Evolutionary conservation across 2,329 filamentous ascomycete genomes (phyloP).

Genomic region (Botrytis porri): DNA sequence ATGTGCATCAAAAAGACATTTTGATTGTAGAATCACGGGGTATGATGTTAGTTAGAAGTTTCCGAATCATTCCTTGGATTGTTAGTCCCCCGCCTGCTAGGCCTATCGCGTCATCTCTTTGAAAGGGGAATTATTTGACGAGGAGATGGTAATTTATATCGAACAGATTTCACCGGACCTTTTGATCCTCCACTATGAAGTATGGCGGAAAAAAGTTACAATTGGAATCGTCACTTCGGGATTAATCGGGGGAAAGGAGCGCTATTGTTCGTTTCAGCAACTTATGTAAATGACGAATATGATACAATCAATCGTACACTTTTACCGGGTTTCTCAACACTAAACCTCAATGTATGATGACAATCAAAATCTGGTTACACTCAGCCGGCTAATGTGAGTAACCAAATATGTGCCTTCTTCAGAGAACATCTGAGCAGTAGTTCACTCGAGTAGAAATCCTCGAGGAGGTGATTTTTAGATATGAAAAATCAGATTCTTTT

Average conservation of each 20-base stretch:
- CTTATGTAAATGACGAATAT: background rate
- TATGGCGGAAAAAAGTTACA: background rate
- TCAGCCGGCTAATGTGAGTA: background rate
- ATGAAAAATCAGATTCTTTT: no score
- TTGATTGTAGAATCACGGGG: background rate
- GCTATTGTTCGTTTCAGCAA: background rate
- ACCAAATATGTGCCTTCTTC: background rate
- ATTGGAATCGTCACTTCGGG: background rate
- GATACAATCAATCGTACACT: background rate
- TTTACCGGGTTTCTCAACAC: background rate
- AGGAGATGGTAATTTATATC: background rate
- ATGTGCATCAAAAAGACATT: background rate
- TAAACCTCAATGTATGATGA: background rate
- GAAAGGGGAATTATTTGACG: background rate
- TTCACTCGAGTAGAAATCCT: no score
- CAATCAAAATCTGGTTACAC: background rate
- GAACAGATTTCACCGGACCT: background rate
- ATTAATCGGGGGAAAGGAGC: no score
- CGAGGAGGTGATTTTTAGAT: no score
- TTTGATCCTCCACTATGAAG: background rate
- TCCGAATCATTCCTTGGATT: background rate
- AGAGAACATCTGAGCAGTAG: background rate
- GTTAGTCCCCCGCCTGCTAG: background rate
- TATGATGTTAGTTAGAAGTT: background rate
- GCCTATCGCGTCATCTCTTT: background rate